Evolutionary conservation across 2,329 filamentous ascomycete species (phyloP).

Genomic region (Decorospora gaudefroyi): DNA sequence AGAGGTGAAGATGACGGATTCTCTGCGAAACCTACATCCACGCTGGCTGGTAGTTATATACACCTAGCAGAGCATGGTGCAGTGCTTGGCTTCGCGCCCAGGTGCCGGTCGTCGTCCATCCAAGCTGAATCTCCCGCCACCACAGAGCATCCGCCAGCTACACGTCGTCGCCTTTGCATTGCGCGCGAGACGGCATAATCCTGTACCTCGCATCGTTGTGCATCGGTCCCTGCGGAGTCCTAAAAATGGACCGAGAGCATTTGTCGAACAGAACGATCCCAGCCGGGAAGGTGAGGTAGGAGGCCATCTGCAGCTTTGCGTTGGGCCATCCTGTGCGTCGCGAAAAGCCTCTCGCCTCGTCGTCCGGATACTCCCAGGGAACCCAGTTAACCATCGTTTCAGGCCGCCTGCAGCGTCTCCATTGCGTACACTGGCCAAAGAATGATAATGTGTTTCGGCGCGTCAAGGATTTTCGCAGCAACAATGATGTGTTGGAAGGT

Average conservation of each 20-base stretch:
- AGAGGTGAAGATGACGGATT: not conserved
- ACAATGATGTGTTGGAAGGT: slow-evolving; percentile 18
- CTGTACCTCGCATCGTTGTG: slow-evolving; percentile 28
- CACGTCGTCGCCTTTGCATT: slow-evolving; percentile 28
- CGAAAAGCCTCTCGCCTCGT: slow-evolving; percentile 20
- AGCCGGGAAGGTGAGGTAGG: slow-evolving; percentile 32
- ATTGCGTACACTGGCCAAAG: slow-evolving; percentile 31
- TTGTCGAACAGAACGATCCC: slow-evolving; percentile 31
- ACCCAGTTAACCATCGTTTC: slow-evolving; percentile 27
- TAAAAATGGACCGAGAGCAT: slow-evolving; percentile 32
- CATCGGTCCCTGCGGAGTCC: slow-evolving; percentile 23
- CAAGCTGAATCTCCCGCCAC: slow-evolving; percentile 42
- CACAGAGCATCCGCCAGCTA: slow-evolving; percentile 28
- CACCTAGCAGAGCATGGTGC: slow-evolving; percentile 7
- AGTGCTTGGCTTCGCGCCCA: slow-evolving; percentile 32
- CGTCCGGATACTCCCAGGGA: slow-evolving; percentile 22
- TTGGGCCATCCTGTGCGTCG: slow-evolving; percentile 31
- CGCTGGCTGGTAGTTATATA: slow-evolving; percentile 8
- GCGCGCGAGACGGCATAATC: slow-evolving; percentile 26
- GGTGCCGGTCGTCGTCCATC: slow-evolving; percentile 29
- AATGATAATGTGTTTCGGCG: slow-evolving; percentile 36
- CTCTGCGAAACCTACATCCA: slow-evolving; percentile 1
- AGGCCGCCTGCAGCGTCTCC: slow-evolving; percentile 33
- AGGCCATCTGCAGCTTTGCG: slow-evolving; percentile 31
- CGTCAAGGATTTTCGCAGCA: slow-evolving; percentile 11